Evolutionary conservation across 2,329 filamentous ascomycete genomes (phyloP).

Genomic region (Fusarium dlaminii): DNA sequence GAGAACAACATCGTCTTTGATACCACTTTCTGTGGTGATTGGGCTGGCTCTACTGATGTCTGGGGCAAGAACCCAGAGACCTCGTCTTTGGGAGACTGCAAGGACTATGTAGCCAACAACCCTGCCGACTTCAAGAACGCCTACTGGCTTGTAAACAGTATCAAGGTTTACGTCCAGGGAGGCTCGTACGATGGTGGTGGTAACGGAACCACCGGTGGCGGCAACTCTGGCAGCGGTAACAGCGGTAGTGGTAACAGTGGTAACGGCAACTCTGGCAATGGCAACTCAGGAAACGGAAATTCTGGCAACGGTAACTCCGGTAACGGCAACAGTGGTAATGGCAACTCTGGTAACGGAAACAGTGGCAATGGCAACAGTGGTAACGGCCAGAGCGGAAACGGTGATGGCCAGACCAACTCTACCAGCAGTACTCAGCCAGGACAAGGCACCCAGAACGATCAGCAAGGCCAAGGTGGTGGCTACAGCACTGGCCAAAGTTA

Average conservation of each 20-base stretch:
- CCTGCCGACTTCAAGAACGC: conserved; percentile 75
- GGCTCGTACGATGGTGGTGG: conserved; percentile 1
- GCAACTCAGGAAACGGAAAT: not conserved
- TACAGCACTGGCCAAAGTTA: conserved; percentile 1
- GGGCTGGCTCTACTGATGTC: conserved; percentile 72
- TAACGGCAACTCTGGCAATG: not conserved
- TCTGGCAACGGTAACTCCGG: not conserved
- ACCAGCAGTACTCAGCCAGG: not conserved
- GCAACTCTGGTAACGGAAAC: not conserved
- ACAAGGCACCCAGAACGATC: not conserved
- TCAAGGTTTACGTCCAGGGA: conserved; percentile 66
- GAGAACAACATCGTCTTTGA: conserved; percentile 82
- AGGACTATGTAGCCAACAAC: conserved; percentile 76
- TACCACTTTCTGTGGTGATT: conserved; percentile 87
- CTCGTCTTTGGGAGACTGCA: conserved; percentile 71
- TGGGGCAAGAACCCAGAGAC: conserved; percentile 70
- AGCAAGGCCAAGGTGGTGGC: not conserved
- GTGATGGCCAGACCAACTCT: not conserved
- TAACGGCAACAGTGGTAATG: not conserved
- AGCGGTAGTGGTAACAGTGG: not conserved
- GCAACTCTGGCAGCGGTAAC: not conserved
- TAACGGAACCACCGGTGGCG: conserved; percentile 1
- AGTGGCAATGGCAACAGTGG: conserved; percentile 6
- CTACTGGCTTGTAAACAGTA: conserved; percentile 80
- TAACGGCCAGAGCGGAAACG: conserved; percentile 4